These are phyloP conservation scores for Polyporus arcularius DNA, from an alignment of 768 basidiomycete genomes.

Conservation along the genomic window DNA sequence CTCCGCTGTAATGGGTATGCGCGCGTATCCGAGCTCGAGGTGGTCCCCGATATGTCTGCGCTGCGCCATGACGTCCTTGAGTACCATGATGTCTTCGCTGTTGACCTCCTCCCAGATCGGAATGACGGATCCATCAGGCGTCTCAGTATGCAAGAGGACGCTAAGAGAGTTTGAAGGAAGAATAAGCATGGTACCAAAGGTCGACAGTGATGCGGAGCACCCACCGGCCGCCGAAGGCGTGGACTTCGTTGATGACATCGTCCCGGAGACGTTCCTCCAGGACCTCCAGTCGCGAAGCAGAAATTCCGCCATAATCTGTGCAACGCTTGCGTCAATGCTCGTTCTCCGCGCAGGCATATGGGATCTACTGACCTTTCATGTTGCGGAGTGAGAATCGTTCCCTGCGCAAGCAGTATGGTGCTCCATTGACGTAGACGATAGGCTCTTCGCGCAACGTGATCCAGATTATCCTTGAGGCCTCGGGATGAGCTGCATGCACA, in stretches of 20 bases:
- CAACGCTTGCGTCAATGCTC: background rate
- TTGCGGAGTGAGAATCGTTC: constrained; percentile 88
- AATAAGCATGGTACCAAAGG: too few species aligned
- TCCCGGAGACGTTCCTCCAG: constrained; percentile 88
- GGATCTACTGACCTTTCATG: constrained; percentile 69
- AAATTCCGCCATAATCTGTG: constrained; percentile 93
- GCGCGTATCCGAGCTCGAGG: constrained; percentile 73
- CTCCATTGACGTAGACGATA: constrained; percentile 89
- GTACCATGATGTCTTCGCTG: constrained; percentile 67
- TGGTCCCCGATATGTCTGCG: constrained; percentile 44
- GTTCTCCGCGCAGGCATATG: background rate
- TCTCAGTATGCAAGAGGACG: constrained; percentile 88
- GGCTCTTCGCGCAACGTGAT: constrained; percentile 93
- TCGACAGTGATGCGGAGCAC: constrained; percentile 20
- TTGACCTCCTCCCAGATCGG: constrained; percentile 94
- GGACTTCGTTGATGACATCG: constrained; percentile 84
- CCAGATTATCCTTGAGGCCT: constrained; percentile 75
- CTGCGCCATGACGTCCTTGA: constrained; percentile 86
- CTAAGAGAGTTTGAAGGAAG: too few species aligned
- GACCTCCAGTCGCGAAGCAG: constrained; percentile 82
- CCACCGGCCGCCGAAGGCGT: constrained; percentile 80
- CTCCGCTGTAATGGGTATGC: constrained; percentile 94
- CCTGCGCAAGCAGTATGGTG: constrained; percentile 85
- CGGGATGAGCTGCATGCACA: constrained; percentile 62
- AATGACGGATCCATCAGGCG: constrained; percentile 80